Evolutionary conservation across 768 basidiomycete species (phyloP), one percentile per base, ranked within the genome.

Genomic region (Phylloporus arenicola): DNA sequence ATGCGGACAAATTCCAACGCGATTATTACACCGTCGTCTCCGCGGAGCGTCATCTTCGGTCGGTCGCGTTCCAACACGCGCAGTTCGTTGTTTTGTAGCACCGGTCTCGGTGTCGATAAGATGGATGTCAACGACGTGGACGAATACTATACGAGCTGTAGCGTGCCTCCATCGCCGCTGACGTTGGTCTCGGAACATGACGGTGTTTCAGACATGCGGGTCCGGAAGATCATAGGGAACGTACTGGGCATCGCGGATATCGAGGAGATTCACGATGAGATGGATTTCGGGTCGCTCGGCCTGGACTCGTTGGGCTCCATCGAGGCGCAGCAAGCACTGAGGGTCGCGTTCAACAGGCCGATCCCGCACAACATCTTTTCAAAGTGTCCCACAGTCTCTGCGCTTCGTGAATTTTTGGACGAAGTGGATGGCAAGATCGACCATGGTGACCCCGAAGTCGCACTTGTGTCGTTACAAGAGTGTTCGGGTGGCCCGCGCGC

Each of bases 271-370:
- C 50, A 61, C 1, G 78, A 78, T 25, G 74, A 76, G 16, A 59
- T 64, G 0, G 73, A 79, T 19, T 67, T 87, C 8, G 71, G 70
- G 16, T 61, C 68, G 0, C 69, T 85, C 13, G 84, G 85, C 3
- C 64, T 86, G 19, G 83, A 86, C 56, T 86, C 84, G 1, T 63
- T 88, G 47, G 75, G 77, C 19, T 78, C 80, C 1, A 82, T 86
- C 49, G 86, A 88, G 56, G 75, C 75, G 30, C 69, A 77, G 7
- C 74, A 81, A 35, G 69, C 69, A 1, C 57, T 86, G 35, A 69
- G 70, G 51, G 63, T 64, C 5, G 70, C 72, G 43, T 71, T 75
- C 45, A 64, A 68, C 17, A 51, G 76, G 29, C 61, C 70, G 4
- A 57, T 85, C 10, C 75, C 83, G 1, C 59, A 61, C 5, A 58